These are phyloP conservation scores for Pestalotiopsis sp. DNA, from an alignment of 2,329 filamentous ascomycete species.

Conservation along the genomic window DNA sequence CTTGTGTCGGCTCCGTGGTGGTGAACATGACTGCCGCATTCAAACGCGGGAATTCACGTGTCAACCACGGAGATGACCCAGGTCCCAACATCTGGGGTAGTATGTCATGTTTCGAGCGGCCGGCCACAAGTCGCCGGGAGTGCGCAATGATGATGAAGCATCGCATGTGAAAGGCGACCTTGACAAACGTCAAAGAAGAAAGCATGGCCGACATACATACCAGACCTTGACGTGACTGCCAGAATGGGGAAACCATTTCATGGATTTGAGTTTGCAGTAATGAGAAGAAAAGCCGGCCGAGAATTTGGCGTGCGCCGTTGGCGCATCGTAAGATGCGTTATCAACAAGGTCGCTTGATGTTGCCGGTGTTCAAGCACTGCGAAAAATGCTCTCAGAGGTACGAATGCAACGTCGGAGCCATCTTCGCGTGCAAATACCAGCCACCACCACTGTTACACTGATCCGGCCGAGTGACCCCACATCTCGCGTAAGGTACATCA, in stretches of 20 bases:
- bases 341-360: constrained; percentile 5
- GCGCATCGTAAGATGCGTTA: constrained; percentile 9
- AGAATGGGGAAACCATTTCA: neutral
- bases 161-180: neutral
- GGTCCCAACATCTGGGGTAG: neutral
- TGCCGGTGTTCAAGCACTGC: constrained; percentile 5
- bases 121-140: neutral
- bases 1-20: neutral
- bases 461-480: constrained; percentile 3
- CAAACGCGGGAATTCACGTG: constrained; percentile 9
- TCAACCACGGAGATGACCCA: neutral
- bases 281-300: neutral
- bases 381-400: neutral
- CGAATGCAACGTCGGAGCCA: constrained; percentile 13
- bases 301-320: neutral
- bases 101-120: neutral
- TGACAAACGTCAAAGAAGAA: neutral
- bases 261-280: neutral
- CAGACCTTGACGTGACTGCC: neutral
- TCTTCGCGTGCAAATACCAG: constrained; percentile 9
- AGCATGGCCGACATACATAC: neutral
- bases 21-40: neutral
- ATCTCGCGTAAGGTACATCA: constrained; percentile 10
- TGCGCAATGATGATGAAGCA: neutral
- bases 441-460: neutral